A percentile compares a stretch with the other conserved stretches of the same genome.
Conservation (phyloP, 306 rosid genomes). For the Citrullus colocynthis region DNA sequence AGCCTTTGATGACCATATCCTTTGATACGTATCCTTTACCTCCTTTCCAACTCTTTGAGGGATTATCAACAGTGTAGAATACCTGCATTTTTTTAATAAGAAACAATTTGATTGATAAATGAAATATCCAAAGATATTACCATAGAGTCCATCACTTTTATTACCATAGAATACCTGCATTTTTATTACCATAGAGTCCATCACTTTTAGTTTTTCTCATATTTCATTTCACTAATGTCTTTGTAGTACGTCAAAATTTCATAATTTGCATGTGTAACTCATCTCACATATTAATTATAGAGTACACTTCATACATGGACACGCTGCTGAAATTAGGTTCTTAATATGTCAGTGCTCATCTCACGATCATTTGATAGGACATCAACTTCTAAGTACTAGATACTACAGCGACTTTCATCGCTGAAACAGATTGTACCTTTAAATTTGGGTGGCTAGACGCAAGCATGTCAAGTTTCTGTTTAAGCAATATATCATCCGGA, state of each 20-base stretch:
- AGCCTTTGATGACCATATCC: slow-evolving; percentile 76
- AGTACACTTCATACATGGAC: neutral
- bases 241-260: neutral
- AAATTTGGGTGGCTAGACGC: slow-evolving; percentile 79
- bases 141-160: neutral
- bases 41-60: slow-evolving; percentile 82
- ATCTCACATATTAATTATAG: neutral
- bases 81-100: slow-evolving; percentile 26
- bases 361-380: neutral
- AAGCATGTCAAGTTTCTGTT: slow-evolving; percentile 81
- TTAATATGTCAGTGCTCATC: neutral
- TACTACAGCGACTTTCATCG: neutral
- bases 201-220: neutral
- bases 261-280: neutral
- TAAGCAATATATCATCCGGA: slow-evolving; percentile 89
- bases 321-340: neutral
- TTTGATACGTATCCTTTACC: slow-evolving; percentile 77
- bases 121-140: neutral
- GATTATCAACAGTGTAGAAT: slow-evolving; percentile 74
- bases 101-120: no score
- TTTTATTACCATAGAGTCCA: neutral
- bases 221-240: neutral
- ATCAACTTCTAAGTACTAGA: slow-evolving; percentile 4
- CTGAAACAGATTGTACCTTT: slow-evolving; percentile 38
- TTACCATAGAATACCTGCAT: neutral